Evolutionary conservation across 306 rosid species (phyloP), one percentile per base, ranked within the genome.

Genomic region (Casuarina equisetifolia): DNA sequence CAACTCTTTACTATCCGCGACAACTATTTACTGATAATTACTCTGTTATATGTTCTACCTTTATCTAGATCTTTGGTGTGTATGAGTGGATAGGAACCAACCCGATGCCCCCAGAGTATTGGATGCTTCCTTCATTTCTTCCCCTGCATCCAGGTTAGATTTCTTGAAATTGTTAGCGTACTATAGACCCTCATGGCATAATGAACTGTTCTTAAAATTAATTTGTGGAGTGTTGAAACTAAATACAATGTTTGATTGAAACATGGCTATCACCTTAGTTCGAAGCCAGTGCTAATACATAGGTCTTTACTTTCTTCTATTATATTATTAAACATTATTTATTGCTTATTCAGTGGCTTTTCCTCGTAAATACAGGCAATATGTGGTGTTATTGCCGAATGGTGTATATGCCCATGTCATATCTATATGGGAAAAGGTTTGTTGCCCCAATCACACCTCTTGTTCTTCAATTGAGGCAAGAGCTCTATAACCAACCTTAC

Each of bases 371-470:
- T 84, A 80, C 86, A 91, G 98, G 91, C 9, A 93, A 93, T 82
- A 89, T 93, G 96, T 90, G 88, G 85, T 88, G 97, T 78, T 91
- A 88, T 59, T 91, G 91, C 20, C 92, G 98, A 13, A 35, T 88
- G 87, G 86, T 88, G 1, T 91, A 85, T 85, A 77, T 93, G 86
- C 92, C 95, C 5, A 91, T 93, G 95, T 92, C 97, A 0, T 93
- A 91, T 78, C 79, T 93, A 17, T 91, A 88, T n/a, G 96, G 96
- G 4, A 89, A 79, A 74, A 82, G 85, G 63, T 93, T 91, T 79
- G 91, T 90, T 43, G 97, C 92, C 15, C 88, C 86, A 52, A 91
- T 91, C 78, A 93, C 98, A 44, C 92, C 92, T 55, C 92, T 93
- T 3, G 83, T 93, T 55, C 78, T 74, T 39, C 83, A 90, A 13